Base-by-base conservation (phyloP, 2,329 filamentous ascomycete genomes). In the Pyricularia pennisetigena region DNA sequence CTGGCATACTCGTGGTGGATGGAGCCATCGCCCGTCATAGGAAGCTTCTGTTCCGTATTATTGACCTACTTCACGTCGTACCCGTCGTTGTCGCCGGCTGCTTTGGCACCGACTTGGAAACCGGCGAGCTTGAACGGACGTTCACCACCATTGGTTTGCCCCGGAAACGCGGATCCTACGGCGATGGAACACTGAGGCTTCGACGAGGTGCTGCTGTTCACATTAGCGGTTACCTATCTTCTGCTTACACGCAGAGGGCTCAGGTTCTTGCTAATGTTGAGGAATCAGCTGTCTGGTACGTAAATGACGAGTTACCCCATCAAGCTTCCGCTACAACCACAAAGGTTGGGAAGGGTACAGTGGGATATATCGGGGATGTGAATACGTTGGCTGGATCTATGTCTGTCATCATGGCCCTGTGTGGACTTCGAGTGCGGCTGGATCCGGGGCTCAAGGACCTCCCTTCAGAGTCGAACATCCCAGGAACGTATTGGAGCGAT, bases 361-460 rank as follows among this genome's bases (percentile, higher is more conserved):
- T 76, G 29, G 74, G 74, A 28, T 76, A 76, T 69, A 68, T 76
- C 59, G 74, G 74, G 54, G 74, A 76, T 69, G 73, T 75, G 57
- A 75, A 75, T 63, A 68, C 68, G 2, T 74, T 73, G 68, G 68
- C 69, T 29, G 69, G 30, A 7, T 72, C 72, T 16, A 67, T 69
- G 26, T 28, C 63, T 2, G 73, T 72, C 12, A 68, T 75, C 63
- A 64, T 76, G 41, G 74, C 73, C 68, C 76, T 76, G 74, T 73
- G 73, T 68, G 73, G 74, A 9, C 72, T 75, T 67, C 54, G 32
- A 49, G 4, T 61, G 12, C 26, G 9, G 9, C 9, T 5, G 41
- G 41, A 20, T 49, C 20, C 41, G 20, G 16, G 7, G 20, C 16
- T 10, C 41, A 49, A 20, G 1, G 41, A 8, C 9, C 7, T 49